phyloP scores from a whole-genome alignment of 2,329 filamentous ascomycete species.

The Sphaceloma murrayae region DNA sequence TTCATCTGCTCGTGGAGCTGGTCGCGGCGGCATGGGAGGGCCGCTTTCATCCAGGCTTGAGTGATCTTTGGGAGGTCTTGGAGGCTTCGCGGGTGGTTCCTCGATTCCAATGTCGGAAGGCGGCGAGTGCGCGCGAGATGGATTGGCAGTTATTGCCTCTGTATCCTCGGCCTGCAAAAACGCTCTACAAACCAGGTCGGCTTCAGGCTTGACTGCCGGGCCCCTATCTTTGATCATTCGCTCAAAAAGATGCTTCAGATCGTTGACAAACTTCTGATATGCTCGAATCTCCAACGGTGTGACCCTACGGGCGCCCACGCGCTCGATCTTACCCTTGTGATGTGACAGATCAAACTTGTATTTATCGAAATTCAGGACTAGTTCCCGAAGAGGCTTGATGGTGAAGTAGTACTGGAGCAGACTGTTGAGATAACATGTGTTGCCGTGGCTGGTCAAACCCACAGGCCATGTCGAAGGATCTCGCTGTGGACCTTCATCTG shows the following conservation, averaged over 20 bases:
- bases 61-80: not conserved
- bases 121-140: conserved; percentile 8
- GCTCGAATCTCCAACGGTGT: conserved; percentile 27
- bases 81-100: conserved; percentile 10
- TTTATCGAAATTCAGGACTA: conserved; percentile 67
- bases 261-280: conserved; percentile 29
- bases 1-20: not conserved
- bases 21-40: conserved; percentile 4
- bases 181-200: conserved; percentile 29
- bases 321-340: conserved; percentile 53
- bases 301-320: conserved; percentile 65
- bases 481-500: conserved; percentile 17
- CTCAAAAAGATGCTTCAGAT: conserved; percentile 29
- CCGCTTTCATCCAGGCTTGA: not conserved
- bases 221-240: conserved; percentile 29
- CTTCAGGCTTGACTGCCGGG: conserved; percentile 26
- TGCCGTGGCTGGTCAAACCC: conserved; percentile 85
- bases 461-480: conserved; percentile 53
- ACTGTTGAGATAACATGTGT: conserved; percentile 97
- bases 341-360: conserved; percentile 59
- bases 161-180: conserved; percentile 23
- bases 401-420: conserved; percentile 93
- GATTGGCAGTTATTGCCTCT: conserved; percentile 10
- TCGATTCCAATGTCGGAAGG: conserved; percentile 13
- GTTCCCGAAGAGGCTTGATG: conserved; percentile 66